Conservation (phyloP, 2,329 filamentous ascomycete genomes). For the Pseudogymnoascus sp. region DNA sequence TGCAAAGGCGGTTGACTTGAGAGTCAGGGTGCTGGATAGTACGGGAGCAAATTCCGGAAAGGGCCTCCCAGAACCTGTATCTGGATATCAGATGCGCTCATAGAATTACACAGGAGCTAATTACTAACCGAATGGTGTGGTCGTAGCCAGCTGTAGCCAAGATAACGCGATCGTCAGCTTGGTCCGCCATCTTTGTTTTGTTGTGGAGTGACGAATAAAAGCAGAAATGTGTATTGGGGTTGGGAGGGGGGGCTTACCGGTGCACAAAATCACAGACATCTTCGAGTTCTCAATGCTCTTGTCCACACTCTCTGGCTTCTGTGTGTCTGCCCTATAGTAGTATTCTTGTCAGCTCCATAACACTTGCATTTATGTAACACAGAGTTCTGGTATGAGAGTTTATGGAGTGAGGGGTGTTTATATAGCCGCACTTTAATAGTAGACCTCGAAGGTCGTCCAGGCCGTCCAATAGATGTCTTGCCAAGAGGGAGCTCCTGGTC, state of each 20-base stretch:
- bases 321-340: not conserved
- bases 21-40: conserved; percentile 98
- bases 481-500: not conserved
- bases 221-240: conserved; percentile 11
- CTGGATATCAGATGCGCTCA: conserved; percentile 9
- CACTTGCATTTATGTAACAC: not conserved
- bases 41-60: conserved; percentile 94
- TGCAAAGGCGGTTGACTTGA: conserved; percentile 95
- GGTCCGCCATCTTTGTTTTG: conserved; percentile 4
- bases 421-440: not conserved
- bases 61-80: conserved; percentile 88
- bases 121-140: conserved; percentile 60
- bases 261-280: conserved; percentile 62
- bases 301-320: not conserved
- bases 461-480: conserved; percentile 2
- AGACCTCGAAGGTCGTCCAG: conserved; percentile 1
- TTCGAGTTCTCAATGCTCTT: conserved; percentile 13
- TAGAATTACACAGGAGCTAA: not conserved
- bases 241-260: conserved; percentile 37
- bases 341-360: conserved; percentile 1
- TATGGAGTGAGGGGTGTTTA: not conserved
- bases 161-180: conserved; percentile 7
- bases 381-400: not conserved
- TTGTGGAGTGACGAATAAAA: not conserved
- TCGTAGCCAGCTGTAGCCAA: conserved; percentile 56